phyloP scores from a whole-genome alignment of 2,329 filamentous ascomycete genomes.

The Trichoderma harzianum region DNA sequence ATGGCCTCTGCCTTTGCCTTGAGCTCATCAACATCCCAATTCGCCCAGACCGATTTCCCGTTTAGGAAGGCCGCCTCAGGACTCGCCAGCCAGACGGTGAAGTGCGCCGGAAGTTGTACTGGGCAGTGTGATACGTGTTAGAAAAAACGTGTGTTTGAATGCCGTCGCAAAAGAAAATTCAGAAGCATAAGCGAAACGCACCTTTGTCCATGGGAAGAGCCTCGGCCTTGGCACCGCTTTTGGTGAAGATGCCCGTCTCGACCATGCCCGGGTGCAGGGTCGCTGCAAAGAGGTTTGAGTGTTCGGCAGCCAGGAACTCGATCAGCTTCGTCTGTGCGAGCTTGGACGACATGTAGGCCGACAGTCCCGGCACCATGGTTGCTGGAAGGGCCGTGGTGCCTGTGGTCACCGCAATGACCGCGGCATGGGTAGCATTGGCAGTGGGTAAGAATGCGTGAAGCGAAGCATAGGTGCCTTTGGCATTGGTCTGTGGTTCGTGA shows the following conservation, averaged over 20 bases:
- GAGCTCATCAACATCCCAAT: slow-evolving; percentile 52
- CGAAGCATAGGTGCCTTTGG: slow-evolving; percentile 11
- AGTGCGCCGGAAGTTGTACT: slow-evolving; percentile 37
- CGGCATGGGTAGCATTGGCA: slow-evolving; percentile 17
- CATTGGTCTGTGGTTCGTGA: slow-evolving; percentile 1
- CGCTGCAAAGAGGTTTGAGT: slow-evolving; percentile 25
- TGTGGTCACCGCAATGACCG: slow-evolving; percentile 24
- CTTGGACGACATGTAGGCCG: slow-evolving; percentile 9
- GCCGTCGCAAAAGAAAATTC: neutral
- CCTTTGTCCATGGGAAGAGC: slow-evolving; percentile 23
- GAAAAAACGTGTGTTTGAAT: neutral
- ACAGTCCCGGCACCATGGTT: slow-evolving; percentile 20
- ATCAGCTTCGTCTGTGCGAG: slow-evolving; percentile 23
- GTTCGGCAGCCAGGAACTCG: slow-evolving; percentile 27
- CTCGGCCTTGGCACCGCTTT: slow-evolving; percentile 24
- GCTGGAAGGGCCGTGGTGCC: slow-evolving; percentile 22
- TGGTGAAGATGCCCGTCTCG: slow-evolving; percentile 24
- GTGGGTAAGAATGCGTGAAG: slow-evolving; percentile 12
- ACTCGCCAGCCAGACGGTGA: slow-evolving; percentile 43
- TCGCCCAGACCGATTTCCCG: slow-evolving; percentile 44
- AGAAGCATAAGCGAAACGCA: slow-evolving; percentile 7
- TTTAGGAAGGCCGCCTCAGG: slow-evolving; percentile 46
- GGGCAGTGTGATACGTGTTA: neutral
- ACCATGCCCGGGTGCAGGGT: slow-evolving; percentile 27
- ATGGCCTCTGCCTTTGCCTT: slow-evolving; percentile 28